phyloP scores from a whole-genome alignment of 1,284 basidiomycete species.

The Marasmius oreades region DNA sequence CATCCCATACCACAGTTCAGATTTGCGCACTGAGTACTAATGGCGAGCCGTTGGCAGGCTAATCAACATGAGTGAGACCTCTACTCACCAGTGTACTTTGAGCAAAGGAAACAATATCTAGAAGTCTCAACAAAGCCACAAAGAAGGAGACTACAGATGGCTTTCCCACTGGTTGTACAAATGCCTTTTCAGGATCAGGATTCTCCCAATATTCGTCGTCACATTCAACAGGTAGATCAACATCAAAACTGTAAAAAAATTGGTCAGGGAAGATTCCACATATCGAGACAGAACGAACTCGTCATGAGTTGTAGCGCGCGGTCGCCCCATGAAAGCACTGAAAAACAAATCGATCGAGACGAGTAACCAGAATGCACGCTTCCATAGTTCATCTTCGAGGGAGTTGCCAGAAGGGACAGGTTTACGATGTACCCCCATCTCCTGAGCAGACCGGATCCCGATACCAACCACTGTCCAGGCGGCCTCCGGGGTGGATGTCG shows the following conservation, averaged over 20 bases:
- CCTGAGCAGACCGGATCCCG: constrained; percentile 45
- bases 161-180: constrained; percentile 14
- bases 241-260: constrained; percentile 7
- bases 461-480: constrained; percentile 51
- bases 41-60: neutral
- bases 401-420: constrained; percentile 16
- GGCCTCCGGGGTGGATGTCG: constrained; percentile 47
- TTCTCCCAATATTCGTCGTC: constrained; percentile 16
- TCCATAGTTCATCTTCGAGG: constrained; percentile 51
- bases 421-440: constrained; percentile 28
- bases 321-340: constrained; percentile 46
- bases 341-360: constrained; percentile 30
- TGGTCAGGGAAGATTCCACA: too few species aligned
- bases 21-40: constrained; percentile 21
- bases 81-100: constrained; percentile 48
- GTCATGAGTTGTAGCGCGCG: constrained; percentile 46
- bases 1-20: constrained; percentile 32
- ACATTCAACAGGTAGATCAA: constrained; percentile 14
- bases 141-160: constrained; percentile 13
- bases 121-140: constrained; percentile 40
- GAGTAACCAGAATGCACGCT: constrained; percentile 48
- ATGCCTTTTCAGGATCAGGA: neutral
- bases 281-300: constrained; percentile 32
- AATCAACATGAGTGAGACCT: neutral
- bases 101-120: constrained; percentile 52